Base-by-base conservation (phyloP, 495 filamentous ascomycete genomes). In the Melanomma pulvis-pyrius region DNA sequence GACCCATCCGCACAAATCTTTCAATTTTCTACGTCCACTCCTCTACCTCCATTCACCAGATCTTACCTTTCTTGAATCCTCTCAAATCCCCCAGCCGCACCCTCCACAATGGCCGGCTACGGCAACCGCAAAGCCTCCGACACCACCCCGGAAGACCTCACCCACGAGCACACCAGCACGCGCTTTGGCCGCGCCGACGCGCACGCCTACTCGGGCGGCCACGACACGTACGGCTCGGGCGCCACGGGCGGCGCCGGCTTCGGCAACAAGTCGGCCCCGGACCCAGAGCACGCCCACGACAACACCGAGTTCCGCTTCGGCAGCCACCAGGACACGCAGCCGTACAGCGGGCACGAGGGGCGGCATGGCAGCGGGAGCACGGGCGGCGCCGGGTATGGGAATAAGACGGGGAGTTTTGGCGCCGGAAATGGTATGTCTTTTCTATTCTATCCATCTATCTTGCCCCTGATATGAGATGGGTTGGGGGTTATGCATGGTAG, bases 301-400 rank as follows among this genome's bases (percentile, higher is more conserved):
- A 59, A 66, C 59, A 26, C 21, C n/a, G 58, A 71, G 1, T 61
- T 67, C n/a, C 50, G 61, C 17, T 71, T 66, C 36, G 69, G 69
- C 26, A 67, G 29, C 32, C 56, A 59, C 48, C 25, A 61, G 21
- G 58, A 73, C 25, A 67, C 57, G 49, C 26, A 36, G 8, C 47
- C 65, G 34, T 72, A 72, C 39, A 59, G 34, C 21, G 67, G 67
- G 1, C 46, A 51, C 41, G 59, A 56, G n/a, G 61, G n/a, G 12
- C 65, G 32, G n/a, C 71, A 75, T 64, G 73, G 72, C 2, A 73
- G 67, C 52, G 74, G 65, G 17, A 61, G 51, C 24, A 61, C 59
- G 12, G 59, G 44, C 12, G 74, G 75, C n/a, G 67, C 70, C 1
- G 75, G 77, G 48, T 78, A 70, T 61, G 77, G 75, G 29, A 76